A percentile compares a stretch with the other conserved stretches of the same genome.
Evolutionary conservation across 768 basidiomycete species (phyloP).

Genomic region (Tulasnella sp.): DNA sequence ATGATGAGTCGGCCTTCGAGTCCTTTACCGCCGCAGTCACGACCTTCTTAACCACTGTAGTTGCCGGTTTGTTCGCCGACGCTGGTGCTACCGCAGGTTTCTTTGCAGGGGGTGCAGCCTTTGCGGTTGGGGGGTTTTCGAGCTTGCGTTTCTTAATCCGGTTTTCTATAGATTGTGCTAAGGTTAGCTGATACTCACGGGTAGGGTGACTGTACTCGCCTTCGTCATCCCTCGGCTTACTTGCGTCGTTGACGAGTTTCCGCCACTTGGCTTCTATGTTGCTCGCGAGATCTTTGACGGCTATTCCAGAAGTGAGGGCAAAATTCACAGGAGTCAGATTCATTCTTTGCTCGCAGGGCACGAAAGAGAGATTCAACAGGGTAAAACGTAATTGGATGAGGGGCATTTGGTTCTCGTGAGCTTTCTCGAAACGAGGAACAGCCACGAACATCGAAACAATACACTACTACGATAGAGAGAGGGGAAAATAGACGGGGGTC

Average conservation of each 20-base stretch:
- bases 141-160: conserved; percentile 63
- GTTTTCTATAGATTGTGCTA: conserved; percentile 4
- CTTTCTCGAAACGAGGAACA: background rate
- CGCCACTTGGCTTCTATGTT: conserved; percentile 84
- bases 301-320: conserved; percentile 45
- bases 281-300: conserved; percentile 88
- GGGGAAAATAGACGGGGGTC: background rate
- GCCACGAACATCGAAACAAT: background rate
- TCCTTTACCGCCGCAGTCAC: conserved; percentile 48
- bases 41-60: conserved; percentile 38
- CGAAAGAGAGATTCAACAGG: background rate
- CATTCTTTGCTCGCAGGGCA: conserved; percentile 10
- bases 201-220: background rate
- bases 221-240: conserved; percentile 32
- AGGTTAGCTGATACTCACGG: background rate
- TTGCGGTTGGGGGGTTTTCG: conserved; percentile 43
- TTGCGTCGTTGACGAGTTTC: conserved; percentile 38
- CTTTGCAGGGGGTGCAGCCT: conserved; percentile 52
- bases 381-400: background rate
- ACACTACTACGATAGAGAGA: background rate
- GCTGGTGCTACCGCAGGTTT: conserved; percentile 40
- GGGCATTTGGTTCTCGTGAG: background rate
- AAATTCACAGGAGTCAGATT: conserved; percentile 41
- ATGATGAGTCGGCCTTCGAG: conserved; percentile 79
- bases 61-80: conserved; percentile 7